Evolutionary conservation across 768 basidiomycete genomes (phyloP).

Genomic region (Astraeus odoratus): DNA sequence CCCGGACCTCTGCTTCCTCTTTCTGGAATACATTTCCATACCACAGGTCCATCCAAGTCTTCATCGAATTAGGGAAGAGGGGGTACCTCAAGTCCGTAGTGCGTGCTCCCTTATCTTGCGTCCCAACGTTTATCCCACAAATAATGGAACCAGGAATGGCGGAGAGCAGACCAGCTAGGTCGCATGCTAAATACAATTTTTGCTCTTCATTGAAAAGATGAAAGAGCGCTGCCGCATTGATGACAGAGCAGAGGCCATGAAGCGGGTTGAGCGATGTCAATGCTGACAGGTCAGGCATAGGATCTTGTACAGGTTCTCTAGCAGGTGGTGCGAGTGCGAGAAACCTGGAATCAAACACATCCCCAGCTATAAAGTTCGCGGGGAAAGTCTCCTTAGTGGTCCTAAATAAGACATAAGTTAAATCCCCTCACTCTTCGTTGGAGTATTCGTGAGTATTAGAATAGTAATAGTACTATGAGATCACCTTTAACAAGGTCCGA

Average conservation of each 20-base stretch:
- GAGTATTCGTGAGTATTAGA: neutral
- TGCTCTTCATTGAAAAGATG: conserved; percentile 26
- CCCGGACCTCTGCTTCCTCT: too few species aligned
- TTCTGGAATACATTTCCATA: too few species aligned
- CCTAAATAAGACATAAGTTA: conserved; percentile 56
- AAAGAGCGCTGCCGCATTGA: conserved; percentile 47
- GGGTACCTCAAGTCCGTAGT: too few species aligned
- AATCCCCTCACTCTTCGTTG: conserved; percentile 46
- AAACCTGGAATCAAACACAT: conserved; percentile 42
- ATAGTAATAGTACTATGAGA: neutral
- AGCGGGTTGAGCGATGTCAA: conserved; percentile 42
- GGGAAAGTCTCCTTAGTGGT: conserved; percentile 48
- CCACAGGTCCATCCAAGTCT: too few species aligned
- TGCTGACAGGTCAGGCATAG: conserved; percentile 22
- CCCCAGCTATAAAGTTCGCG: conserved; percentile 45
- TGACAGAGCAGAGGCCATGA: conserved; percentile 41
- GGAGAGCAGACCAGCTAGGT: conserved; percentile 23
- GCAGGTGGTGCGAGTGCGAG: conserved; percentile 31
- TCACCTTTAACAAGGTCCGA: conserved; percentile 35
- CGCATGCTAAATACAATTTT: conserved; percentile 22
- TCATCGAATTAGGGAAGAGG: too few species aligned
- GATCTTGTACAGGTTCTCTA: conserved; percentile 17
- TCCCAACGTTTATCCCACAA: conserved; percentile 21
- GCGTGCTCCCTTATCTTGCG: neutral
- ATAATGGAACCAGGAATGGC: conserved; percentile 25